Conservation (phyloP, 75 land plant genomes). For the Picea glauca region DNA sequence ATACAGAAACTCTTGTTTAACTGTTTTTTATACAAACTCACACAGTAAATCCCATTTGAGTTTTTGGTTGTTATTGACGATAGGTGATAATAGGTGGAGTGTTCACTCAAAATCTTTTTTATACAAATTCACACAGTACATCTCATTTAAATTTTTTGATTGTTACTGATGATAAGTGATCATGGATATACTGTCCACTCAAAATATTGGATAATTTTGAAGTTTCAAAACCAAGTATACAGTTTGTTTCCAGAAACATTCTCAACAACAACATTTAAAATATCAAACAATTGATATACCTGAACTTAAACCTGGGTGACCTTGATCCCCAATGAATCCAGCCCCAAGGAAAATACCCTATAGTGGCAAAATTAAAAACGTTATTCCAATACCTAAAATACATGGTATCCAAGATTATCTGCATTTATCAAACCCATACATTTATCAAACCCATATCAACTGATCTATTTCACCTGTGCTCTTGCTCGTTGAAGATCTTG, state of each 20-base stretch:
- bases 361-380: neutral
- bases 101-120: too few relatives aligned
- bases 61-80: too few relatives aligned
- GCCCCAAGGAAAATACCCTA: slow-evolving; percentile 20
- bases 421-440: neutral
- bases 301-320: slow-evolving; percentile 25
- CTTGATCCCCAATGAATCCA: slow-evolving; percentile 13
- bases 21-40: too few relatives aligned
- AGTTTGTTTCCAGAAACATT: neutral
- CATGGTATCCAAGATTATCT: neutral
- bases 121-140: too few relatives aligned
- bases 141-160: too few relatives aligned
- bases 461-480: slow-evolving; percentile 38
- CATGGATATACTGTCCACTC: too few relatives aligned
- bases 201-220: too few relatives aligned
- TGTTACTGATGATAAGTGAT: too few relatives aligned
- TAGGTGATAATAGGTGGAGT: too few relatives aligned
- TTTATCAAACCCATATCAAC: neutral
- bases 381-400: neutral
- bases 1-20: too few relatives aligned
- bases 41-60: too few relatives aligned
- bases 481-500: slow-evolving; percentile 80
- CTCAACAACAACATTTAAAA: neutral
- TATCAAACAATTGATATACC: slow-evolving; percentile 13
- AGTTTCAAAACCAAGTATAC: too few relatives aligned